Base-by-base conservation (phyloP, 371 early-diverging fungal genomes). In the Saksenaea vasiformis region DNA sequence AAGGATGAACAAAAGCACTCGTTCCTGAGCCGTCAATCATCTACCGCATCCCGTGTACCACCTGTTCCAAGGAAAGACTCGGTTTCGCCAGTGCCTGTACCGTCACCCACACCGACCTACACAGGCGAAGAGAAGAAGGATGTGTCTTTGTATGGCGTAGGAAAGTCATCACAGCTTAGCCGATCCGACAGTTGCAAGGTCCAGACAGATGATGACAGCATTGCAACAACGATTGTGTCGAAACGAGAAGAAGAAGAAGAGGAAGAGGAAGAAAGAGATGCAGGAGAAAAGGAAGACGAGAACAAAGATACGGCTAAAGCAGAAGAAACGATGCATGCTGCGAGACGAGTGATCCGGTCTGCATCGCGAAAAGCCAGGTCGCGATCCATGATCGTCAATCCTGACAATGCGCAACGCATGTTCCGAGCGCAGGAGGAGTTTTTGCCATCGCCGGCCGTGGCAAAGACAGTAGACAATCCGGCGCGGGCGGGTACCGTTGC, bases 291-390 rank as follows among this genome's bases (percentile, higher is more conserved):
- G 7, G n/a, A 44, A 14, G 47, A 59, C 1, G 7, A 36, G 7
- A 24, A 7, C n/a, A 54, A 9, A 5, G 53, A 41, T 15, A 41
- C 7, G 31, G 31, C 31, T 7, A 31, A 31, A 31, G 31, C 31
- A 31, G 31, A 60, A 34, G 65, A 68, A 43, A 56, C 64, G 7
- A 66, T 66, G 3, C 26, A 60, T 0, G 66, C 63, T 2, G 69
- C 73, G 11, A 60, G 68, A 17, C 60, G 59, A 22, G 39, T 64
- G 14, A 70, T 73, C 51, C 61, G 68, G 3, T 64, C 70, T 37
- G 70, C 73, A 1, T 70, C 73, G 1, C 43, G 68, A 28, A 73
- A 73, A 51, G 63, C 67, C 24, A 68, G 67, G 8, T 67, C 70
- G 22, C 37, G 66, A 14, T 73, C 73, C 11, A 70, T 69, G 54